Evolutionary conservation across 2,329 filamentous ascomycete genomes (phyloP).

Genomic region (Aspergillus sp.): DNA sequence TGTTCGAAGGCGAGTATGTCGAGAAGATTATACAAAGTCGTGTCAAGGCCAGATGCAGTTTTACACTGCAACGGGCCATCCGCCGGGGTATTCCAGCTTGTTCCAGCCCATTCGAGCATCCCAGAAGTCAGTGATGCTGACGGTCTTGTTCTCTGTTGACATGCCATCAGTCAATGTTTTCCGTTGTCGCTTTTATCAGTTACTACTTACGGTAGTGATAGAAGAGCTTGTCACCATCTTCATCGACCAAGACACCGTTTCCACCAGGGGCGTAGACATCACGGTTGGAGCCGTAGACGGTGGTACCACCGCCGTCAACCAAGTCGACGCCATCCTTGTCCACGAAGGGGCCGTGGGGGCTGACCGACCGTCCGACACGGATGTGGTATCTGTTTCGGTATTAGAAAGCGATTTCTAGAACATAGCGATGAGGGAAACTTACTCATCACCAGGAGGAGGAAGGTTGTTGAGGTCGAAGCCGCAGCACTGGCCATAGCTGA

Average conservation of each 20-base stretch:
- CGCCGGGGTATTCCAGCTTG: conserved; percentile 24
- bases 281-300: conserved; percentile 56
- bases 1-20: too few relatives aligned
- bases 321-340: conserved; percentile 52
- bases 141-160: conserved; percentile 23
- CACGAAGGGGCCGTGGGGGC: conserved; percentile 51
- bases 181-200: background rate
- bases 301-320: conserved; percentile 53
- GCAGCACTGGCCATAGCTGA: conserved; percentile 30
- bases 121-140: conserved; percentile 20
- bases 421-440: conserved; percentile 1
- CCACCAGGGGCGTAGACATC: conserved; percentile 63
- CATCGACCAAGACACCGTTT: conserved; percentile 55
- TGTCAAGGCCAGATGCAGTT: too few relatives aligned
- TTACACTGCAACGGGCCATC: conserved; percentile 23
- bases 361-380: conserved; percentile 56
- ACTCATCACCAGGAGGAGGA: conserved; percentile 52
- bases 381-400: conserved; percentile 52
- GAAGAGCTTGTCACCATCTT: conserved; percentile 24
- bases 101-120: conserved; percentile 28
- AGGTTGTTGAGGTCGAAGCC: conserved; percentile 20
- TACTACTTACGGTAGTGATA: conserved; percentile 29
- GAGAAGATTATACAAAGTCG: too few relatives aligned
- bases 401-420: background rate
- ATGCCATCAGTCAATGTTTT: conserved; percentile 4